A percentile compares a stretch with the other conserved stretches of the same genome.
These are phyloP conservation scores for Chrysanthemum makinoi DNA, from an alignment of 129 eudicot species.

Conservation along the genomic window DNA sequence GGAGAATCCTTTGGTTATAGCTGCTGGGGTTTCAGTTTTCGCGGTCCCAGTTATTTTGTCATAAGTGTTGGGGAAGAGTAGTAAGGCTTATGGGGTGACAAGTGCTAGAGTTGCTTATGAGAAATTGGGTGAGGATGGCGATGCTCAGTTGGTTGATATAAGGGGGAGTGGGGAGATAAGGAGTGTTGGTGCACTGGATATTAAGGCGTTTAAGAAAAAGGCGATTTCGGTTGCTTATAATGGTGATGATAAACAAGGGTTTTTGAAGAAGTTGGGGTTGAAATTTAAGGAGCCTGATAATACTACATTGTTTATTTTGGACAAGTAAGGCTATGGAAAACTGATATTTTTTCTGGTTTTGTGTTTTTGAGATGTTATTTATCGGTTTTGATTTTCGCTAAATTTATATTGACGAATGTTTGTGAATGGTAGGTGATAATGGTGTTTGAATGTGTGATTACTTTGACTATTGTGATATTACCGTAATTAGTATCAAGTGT, in stretches of 20 bases:
- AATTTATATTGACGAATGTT: not conserved
- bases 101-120: constrained; percentile 72
- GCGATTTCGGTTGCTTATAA: constrained; percentile 58
- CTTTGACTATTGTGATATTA: not conserved
- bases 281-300: constrained; percentile 82
- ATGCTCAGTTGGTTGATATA: constrained; percentile 82
- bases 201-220: constrained; percentile 75
- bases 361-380: not conserved
- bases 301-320: constrained; percentile 83
- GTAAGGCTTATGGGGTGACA: constrained; percentile 82
- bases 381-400: not conserved
- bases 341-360: not conserved
- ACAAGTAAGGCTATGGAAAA: constrained; percentile 60
- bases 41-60: constrained; percentile 69
- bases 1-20: constrained; percentile 67
- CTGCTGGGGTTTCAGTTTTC: constrained; percentile 63
- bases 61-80: constrained; percentile 55
- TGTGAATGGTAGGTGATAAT: not conserved
- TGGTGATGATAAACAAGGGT: constrained; percentile 84
- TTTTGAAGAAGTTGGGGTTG: constrained; percentile 80
- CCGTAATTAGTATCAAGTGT: not conserved
- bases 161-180: constrained; percentile 50
- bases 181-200: constrained; percentile 72
- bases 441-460: not conserved
- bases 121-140: constrained; percentile 64